Evolutionary conservation across 331 rosid genomes (phyloP).

Genomic region (Pyrus hybrid): DNA sequence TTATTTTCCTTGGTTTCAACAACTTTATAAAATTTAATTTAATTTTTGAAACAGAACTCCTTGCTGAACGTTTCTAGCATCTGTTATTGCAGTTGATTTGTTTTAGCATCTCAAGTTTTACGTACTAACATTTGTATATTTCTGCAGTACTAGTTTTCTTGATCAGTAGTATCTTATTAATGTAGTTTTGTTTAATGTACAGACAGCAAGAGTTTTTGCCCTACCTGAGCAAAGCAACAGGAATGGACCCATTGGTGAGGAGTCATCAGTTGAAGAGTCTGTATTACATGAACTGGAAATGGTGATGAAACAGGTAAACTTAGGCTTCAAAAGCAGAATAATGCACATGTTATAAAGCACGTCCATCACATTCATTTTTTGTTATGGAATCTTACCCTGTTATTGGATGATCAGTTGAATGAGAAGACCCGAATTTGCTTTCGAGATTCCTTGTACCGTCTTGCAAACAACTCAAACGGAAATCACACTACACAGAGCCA

Average conservation of each 20-base stretch:
- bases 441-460: constrained; percentile 67
- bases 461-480: constrained; percentile 43
- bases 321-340: neutral
- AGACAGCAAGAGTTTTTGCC: constrained; percentile 1
- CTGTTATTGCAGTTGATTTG: neutral
- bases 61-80: neutral
- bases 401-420: constrained; percentile 27
- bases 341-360: neutral
- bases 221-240: constrained; percentile 16
- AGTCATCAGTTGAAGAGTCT: constrained; percentile 34
- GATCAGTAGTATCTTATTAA: constrained; percentile 1
- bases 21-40: neutral
- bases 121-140: neutral
- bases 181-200: constrained; percentile 16
- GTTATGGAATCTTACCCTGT: constrained; percentile 11
- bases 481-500: constrained; percentile 8
- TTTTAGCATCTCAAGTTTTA: neutral
- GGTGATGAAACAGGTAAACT: constrained; percentile 42
- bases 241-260: constrained; percentile 17
- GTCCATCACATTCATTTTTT: neutral
- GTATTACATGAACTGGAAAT: constrained; percentile 47
- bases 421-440: constrained; percentile 48
- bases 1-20: neutral
- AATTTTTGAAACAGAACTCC: neutral
- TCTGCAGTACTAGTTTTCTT: neutral